Conservation (phyloP, 2,329 filamentous ascomycete genomes). For the Penicillium sclerotigenum region DNA sequence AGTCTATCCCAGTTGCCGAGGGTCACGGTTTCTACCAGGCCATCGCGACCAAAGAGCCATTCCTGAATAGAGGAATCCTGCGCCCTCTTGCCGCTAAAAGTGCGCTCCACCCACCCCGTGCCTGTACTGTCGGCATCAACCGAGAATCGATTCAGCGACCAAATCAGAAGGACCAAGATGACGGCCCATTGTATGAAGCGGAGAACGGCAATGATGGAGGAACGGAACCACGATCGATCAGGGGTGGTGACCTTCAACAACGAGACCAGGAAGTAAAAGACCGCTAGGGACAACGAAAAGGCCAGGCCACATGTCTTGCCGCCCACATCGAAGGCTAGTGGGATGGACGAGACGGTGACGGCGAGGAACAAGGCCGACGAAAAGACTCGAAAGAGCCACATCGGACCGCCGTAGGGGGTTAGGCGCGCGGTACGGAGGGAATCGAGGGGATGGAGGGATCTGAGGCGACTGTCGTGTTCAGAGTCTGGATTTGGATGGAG, state of each 20-base stretch:
- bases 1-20: conserved; percentile 87
- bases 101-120: conserved; percentile 76
- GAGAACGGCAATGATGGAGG: conserved; percentile 65
- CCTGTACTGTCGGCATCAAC: conserved; percentile 67
- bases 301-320: conserved; percentile 90
- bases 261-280: conserved; percentile 89
- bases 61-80: conserved; percentile 66
- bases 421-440: conserved; percentile 24
- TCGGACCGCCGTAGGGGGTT: conserved; percentile 43
- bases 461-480: background rate
- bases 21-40: conserved; percentile 73
- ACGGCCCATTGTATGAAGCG: conserved; percentile 80
- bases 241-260: conserved; percentile 75
- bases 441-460: conserved; percentile 1
- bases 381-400: conserved; percentile 79
- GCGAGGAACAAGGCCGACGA: conserved; percentile 83
- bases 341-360: conserved; percentile 91
- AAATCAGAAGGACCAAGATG: conserved; percentile 83
- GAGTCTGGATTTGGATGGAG: background rate
- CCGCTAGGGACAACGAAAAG: conserved; percentile 83
- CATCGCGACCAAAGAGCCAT: conserved; percentile 85
- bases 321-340: conserved; percentile 95
- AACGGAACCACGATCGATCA: conserved; percentile 71
- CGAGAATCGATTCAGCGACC: conserved; percentile 92
- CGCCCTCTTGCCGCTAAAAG: conserved; percentile 65